Conservation (phyloP, 768 basidiomycete genomes). For the Hericium rajendrae region DNA sequence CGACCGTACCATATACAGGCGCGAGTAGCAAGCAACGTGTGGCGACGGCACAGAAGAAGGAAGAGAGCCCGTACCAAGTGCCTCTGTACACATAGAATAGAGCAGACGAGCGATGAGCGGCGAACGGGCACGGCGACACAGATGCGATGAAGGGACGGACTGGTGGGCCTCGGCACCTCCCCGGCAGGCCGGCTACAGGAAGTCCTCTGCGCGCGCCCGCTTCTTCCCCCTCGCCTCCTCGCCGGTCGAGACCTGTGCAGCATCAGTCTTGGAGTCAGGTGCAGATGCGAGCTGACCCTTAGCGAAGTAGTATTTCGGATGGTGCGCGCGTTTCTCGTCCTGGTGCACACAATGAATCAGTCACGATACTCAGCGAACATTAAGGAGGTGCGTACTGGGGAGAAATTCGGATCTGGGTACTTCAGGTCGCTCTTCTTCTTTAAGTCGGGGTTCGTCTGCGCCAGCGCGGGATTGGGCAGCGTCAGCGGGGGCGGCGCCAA, state of each 20-base stretch:
- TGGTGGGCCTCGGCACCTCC: conserved; percentile 16
- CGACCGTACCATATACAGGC: too few species aligned
- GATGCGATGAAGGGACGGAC: conserved; percentile 23
- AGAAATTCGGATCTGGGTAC: conserved; percentile 69
- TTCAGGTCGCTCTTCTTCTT: conserved; percentile 72
- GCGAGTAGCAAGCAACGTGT: too few species aligned
- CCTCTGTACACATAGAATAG: neutral
- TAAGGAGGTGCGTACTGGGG: conserved; percentile 46
- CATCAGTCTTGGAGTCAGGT: conserved; percentile 22
- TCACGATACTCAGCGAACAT: neutral
- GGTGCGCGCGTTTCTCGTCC: conserved; percentile 71
- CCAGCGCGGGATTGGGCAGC: conserved; percentile 47
- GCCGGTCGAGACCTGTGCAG: conserved; percentile 18
- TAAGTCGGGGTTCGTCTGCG: conserved; percentile 61
- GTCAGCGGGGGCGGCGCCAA: conserved; percentile 20
- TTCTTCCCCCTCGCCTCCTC: conserved; percentile 76
- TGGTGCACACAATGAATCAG: conserved; percentile 21
- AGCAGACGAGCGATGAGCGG: conserved; percentile 14
- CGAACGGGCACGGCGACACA: conserved; percentile 7
- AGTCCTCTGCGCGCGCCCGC: conserved; percentile 80
- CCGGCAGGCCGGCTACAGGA: conserved; percentile 35
- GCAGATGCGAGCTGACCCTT: conserved; percentile 26
- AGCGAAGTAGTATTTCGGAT: conserved; percentile 51
- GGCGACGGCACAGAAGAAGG: neutral
- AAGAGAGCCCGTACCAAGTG: conserved; percentile 16